These are phyloP conservation scores for Hypericum androsaemum DNA, from an alignment of 345 rosid species.

Conservation along the genomic window DNA sequence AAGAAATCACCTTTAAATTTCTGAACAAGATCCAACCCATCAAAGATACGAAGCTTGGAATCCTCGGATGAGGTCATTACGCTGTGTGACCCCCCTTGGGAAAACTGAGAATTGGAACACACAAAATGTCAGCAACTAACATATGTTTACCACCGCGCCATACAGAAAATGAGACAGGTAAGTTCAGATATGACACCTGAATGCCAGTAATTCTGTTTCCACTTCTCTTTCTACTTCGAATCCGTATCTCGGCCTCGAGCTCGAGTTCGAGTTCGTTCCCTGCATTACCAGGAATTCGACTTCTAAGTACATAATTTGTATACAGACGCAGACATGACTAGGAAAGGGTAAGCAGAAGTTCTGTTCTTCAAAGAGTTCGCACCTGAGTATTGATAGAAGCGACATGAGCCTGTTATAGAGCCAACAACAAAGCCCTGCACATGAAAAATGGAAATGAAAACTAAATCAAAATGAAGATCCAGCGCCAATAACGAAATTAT, in stretches of 20 bases:
- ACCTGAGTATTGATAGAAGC: conserved; percentile 58
- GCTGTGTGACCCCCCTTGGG: conserved; percentile 36
- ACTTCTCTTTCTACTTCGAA: conserved; percentile 37
- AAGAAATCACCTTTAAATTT: conserved; percentile 55
- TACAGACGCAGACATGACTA: not conserved
- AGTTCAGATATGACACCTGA: conserved; percentile 31
- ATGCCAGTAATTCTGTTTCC: conserved; percentile 63
- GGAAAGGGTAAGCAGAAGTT: not conserved
- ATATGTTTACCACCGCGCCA: not conserved
- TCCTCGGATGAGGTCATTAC: conserved; percentile 70
- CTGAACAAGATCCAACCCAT: conserved; percentile 40
- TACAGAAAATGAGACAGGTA: not conserved
- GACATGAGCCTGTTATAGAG: conserved; percentile 55
- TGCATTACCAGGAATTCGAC: conserved; percentile 11
- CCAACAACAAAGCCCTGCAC: conserved; percentile 60
- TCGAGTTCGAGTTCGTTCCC: conserved; percentile 39
- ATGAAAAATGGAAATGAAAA: not conserved
- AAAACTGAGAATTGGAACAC: conserved; percentile 37
- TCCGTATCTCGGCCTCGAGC: conserved; percentile 37
- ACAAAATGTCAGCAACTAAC: conserved; percentile 6
- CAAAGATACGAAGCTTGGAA: conserved; percentile 54
- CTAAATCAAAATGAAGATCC: no score
- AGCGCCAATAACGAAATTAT: not conserved
- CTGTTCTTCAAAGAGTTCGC: not conserved
- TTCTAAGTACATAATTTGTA: not conserved